Evolutionary conservation across 2,329 filamentous ascomycete species (phyloP), one percentile per base, ranked within the genome.

Genomic region (Microsporum ferrugineum): DNA sequence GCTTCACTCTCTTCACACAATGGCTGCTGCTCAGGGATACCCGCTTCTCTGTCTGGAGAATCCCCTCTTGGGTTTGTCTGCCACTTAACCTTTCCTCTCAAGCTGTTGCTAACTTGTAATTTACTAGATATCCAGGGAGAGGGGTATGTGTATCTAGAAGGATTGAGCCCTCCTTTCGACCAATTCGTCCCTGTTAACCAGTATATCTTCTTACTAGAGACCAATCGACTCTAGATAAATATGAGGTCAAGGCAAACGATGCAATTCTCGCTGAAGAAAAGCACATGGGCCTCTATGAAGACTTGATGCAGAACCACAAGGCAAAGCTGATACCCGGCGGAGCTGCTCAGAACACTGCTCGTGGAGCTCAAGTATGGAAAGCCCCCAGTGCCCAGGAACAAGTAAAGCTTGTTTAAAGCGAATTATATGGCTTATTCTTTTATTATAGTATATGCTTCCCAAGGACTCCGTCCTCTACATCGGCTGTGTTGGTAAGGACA

Each of bases 261-360:
- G 94, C 94, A 70, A 96, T 99, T 75, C 89, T 99, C 64, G 92
- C 92, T 61, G 90, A 95, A 76, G 85, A 89, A 73, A 88, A 95
- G 81, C 94, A 99, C 79, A 81, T 88, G 72, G 84, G 82, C 53
- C 83, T 99, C 72, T 99, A 91, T 77, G 91, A 97, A 73, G 94
- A 99, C 72, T 84, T 97, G 68, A 84, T 96, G 70, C 87, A 88
- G 78, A 92, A 94, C 82, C 89, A 86, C 78, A 85, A 94, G 70
- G 92, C 92, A 65, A 95, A 95, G 79, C 82, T 97, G 74, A 94
- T 97, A 72, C 91, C 94, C 60, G 94, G 94, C 67, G 94, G 94
- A 71, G 94, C 94, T 61, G 94, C 94, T 34, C 94, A 99, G 80
- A 99, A 99, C 84, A 95, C 91, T 60, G 92, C 94, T 68, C 87